phyloP scores from a whole-genome alignment of 2,329 filamentous ascomycete genomes.

The Neodidymelliopsis sp. region DNA sequence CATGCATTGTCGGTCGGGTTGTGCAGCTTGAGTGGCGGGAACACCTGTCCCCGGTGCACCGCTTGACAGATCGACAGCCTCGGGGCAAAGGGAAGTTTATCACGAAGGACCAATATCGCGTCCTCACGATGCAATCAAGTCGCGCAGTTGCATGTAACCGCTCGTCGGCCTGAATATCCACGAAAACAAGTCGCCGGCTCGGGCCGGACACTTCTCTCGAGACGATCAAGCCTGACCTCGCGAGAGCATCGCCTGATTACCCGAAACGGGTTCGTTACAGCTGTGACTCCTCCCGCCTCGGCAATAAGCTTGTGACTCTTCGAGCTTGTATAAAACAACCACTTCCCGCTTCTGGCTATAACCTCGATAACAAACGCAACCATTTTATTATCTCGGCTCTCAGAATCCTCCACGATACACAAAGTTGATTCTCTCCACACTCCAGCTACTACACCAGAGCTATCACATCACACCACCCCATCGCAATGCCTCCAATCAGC shows the following conservation, averaged over 20 bases:
- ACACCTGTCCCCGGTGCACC: not conserved
- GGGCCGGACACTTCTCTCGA: constrained; percentile 18
- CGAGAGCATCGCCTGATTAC: constrained; percentile 23
- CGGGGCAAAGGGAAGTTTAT: constrained; percentile 11
- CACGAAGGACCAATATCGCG: not conserved
- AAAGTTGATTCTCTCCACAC: not conserved
- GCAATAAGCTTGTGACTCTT: constrained; percentile 19
- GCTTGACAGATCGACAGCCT: not conserved
- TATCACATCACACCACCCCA: not conserved
- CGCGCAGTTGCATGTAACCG: constrained; percentile 14
- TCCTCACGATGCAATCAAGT: constrained; percentile 10
- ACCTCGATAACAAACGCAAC: not conserved
- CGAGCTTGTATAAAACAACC: constrained; percentile 7
- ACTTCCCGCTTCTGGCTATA: not conserved
- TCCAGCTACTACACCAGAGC: constrained; percentile 2
- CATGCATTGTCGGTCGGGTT: not conserved
- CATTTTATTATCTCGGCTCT: not conserved
- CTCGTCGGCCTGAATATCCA: constrained; percentile 4
- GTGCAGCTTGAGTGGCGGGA: constrained; percentile 1
- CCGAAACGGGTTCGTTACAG: constrained; percentile 17
- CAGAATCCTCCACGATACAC: not conserved
- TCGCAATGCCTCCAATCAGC: constrained; percentile 38
- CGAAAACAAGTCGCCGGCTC: constrained; percentile 21
- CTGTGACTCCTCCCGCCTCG: constrained; percentile 16
- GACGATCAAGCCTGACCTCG: constrained; percentile 17